Evolutionary conservation across 306 rosid genomes (phyloP).

Genomic region (Begonia fuchsioides): DNA sequence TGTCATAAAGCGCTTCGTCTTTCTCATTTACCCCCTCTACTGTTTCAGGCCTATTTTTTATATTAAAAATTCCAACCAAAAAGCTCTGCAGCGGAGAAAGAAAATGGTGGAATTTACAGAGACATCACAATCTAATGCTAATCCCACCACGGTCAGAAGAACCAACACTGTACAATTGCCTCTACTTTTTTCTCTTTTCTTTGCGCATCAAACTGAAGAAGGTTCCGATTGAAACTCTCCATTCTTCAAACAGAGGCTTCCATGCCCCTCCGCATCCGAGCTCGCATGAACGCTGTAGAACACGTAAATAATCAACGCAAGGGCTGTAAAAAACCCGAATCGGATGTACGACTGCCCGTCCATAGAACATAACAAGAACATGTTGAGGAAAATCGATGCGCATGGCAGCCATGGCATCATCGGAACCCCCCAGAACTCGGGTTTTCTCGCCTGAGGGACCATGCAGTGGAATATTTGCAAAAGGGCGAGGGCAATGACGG

Average conservation of each 20-base stretch:
- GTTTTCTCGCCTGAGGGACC: slow-evolving; percentile 17
- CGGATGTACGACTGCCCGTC: slow-evolving; percentile 61
- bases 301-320: slow-evolving; percentile 46
- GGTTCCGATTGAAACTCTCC: slow-evolving; percentile 34
- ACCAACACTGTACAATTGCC: slow-evolving; percentile 33
- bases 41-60: no score
- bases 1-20: slow-evolving; percentile 9
- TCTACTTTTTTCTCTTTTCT: slow-evolving; percentile 16
- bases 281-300: slow-evolving; percentile 90
- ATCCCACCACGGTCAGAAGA: slow-evolving; percentile 11
- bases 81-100: neutral
- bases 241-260: slow-evolving; percentile 34
- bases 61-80: neutral
- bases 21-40: neutral
- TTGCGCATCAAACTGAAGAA: slow-evolving; percentile 9
- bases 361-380: slow-evolving; percentile 60
- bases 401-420: slow-evolving; percentile 96
- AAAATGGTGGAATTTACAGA: slow-evolving; percentile 16
- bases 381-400: slow-evolving; percentile 56
- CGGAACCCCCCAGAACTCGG: slow-evolving; percentile 57
- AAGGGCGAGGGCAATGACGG: slow-evolving; percentile 23
- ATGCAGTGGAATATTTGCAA: slow-evolving; percentile 26
- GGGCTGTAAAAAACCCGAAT: slow-evolving; percentile 54
- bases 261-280: slow-evolving; percentile 57
- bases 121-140: slow-evolving; percentile 6